phyloP scores from a whole-genome alignment of 164 flowering plant genomes.

The Stephania yunnanensis region DNA sequence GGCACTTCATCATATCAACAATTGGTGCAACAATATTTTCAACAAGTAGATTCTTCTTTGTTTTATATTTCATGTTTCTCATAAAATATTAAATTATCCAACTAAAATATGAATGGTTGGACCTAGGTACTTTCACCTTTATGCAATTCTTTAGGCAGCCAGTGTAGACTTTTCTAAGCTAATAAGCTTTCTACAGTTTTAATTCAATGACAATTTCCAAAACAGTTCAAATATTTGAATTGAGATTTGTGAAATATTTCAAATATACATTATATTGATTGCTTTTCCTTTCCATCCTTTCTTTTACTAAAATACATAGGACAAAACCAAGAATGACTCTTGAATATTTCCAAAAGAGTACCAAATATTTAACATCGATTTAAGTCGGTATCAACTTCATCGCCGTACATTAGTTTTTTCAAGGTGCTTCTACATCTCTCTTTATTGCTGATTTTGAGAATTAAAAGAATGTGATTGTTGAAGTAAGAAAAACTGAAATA shows the following conservation, averaged over 20 bases:
- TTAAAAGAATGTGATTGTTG: too few species aligned
- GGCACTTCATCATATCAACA: neutral
- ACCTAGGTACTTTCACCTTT: neutral
- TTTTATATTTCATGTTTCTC: neutral
- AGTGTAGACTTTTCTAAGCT: neutral
- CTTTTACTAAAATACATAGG: neutral
- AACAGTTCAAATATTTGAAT: too few species aligned
- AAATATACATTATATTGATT: neutral
- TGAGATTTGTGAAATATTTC: neutral
- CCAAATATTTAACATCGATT: too few species aligned
- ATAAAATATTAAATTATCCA: neutral
- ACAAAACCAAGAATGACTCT: neutral
- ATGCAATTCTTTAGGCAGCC: neutral
- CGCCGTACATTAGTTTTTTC: too few species aligned
- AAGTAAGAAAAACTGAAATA: too few species aligned
- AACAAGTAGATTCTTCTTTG: neutral
- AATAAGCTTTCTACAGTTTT: neutral
- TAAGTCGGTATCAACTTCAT: neutral
- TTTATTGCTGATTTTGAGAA: too few species aligned
- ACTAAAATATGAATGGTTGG: neutral
- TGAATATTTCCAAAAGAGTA: neutral
- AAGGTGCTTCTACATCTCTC: too few species aligned
- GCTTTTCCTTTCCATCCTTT: neutral
- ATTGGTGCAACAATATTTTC: neutral
- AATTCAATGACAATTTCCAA: neutral